Base-by-base conservation (phyloP, 1,284 basidiomycete genomes). In the Marasmius oreades region DNA sequence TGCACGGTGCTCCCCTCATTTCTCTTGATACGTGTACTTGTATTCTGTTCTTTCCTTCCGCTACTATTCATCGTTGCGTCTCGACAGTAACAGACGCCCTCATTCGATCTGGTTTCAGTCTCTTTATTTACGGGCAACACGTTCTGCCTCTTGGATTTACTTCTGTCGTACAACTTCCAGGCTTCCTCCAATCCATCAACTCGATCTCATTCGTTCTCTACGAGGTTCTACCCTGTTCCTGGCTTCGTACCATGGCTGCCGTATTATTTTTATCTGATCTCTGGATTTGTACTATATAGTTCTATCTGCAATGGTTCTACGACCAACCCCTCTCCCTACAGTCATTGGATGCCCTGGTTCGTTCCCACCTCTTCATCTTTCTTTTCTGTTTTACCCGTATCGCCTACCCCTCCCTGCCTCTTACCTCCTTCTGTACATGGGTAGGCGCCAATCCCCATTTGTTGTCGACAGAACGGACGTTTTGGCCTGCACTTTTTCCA, bases 211-310 rank as follows among this genome's bases (percentile, higher is more conserved):
- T 16, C 18, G 14, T 18, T n/a, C 28, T 33, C 14, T 14, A 18
- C n/a, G 24, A 16, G n/a, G 7, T 33, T 26, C 28, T 16, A 16
- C n/a, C n/a, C n/a, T n/a, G n/a, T n/a, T 33, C 46, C 18, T 48
- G 24, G 26, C 10, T 50, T 50, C 31, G 26, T 28, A 26, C 20
- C 31, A n/a, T 50, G 31, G 28, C 31, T n/a, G 23, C 16, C 47
- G 11, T 31, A 33, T 50, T 50, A 10, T 31, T 50, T 33, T 31
- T 33, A 12, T 33, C 47, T 18, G 7, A 26, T 48, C 47, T 50
- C 11, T 50, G 47, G 47, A 18, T 50, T 50, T 50, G 47, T 50
- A 50, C 26, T 33, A 50, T 50, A 50, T n/a, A n/a, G n/a, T n/a
- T n/a, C 26, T 50, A 28, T 46, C 45, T 46, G 45, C 45, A 50